Base-by-base conservation (phyloP, 2,329 filamentous ascomycete genomes). In the Paraphoma sp. region DNA sequence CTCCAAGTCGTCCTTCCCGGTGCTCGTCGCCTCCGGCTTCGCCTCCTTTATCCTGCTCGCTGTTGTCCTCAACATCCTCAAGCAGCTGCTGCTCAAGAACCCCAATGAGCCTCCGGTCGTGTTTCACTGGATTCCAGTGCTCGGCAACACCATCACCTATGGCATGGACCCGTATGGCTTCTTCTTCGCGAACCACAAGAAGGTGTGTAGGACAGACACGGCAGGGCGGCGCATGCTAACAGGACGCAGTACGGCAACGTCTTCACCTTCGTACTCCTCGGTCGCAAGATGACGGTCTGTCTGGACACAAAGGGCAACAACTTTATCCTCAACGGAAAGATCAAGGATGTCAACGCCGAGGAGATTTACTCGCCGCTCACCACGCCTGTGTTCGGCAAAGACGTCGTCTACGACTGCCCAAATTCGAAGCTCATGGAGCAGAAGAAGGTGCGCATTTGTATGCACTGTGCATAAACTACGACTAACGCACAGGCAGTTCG, bases 391-490 rank as follows among this genome's bases (percentile, higher is more conserved):
- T 96, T 96, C 73, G 92, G 92, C 65, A 88, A 87, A 68, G 89
- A 93, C 79, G 92, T 96, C 28, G 91, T 96, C 51, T 96, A 96
- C 74, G 92, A 96, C 76, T 95, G 92, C 79, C 91, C 92, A 42
- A 96, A 96, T 75, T 84, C 91, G 56, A 96, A 96, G 80, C 85
- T 96, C 72, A 96, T 96, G 92, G 92, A 96, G 81, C 92, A 96
- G 83, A 96, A 96, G 83, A 95, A 94, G 87, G 91, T 93, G 76
- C 60, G 79, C 53, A 45, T 44, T 1, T 8, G 4, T 29, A 38
- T 36, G 2, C 4, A 7, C 4, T 23, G n/a, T 28, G 6, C 4
- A 12, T 10, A 18, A 18, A 9, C 43, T 41, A 45, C 23, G 0
- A 42, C 61, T 67, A 38, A 70, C 51, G 16, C 31, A 14, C 8